Evolutionary conservation across 75 land plant species (phyloP), one percentile per base, ranked within the genome.

Genomic region (Pinus albicaulis): DNA sequence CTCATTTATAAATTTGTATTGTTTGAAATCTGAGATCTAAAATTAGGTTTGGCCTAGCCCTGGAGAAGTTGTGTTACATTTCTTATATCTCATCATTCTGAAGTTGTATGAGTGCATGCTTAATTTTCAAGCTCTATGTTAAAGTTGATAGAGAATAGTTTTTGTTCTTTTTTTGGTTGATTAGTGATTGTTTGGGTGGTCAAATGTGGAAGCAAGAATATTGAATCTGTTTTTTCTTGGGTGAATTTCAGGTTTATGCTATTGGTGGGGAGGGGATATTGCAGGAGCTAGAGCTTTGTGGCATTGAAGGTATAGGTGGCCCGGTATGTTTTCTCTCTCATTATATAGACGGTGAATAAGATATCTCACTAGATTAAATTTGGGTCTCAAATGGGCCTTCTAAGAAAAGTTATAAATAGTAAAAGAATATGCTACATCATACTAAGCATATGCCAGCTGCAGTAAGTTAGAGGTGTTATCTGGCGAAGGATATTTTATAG

Each of bases 251-350:
- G 99, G 95, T 92, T 38, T 98, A 98, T 85, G 88, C 91, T 11
- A 77, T 98, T 77, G 99, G 99, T 74, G 93, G 84, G 76, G 89
- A 87, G 70, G 99, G 99, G 55, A 98, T 98, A 72, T 60, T 87
- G 78, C 90, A 95, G 80, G 99, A 98, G 78, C 86, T 98, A 20
- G 78, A 90, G 77, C 91, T 89, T 62, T 95, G 93, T 81, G 99
- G 98, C 80, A 89, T 89, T 77, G 81, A 79, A 22, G 86, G 88
- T 56, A 73, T 98, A 60, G 99, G 99, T 76, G 99, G 99, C 22
- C 93, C 99, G 71, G 99, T 98, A 87, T 78, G 84, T 70, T 44
- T 48, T 23, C 25, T 52, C 5, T 71, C 73, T 71, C 73, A 65
- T 65, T 65, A 36, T 36, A 7, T 36, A 41, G 5, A 41, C 4